Base-by-base conservation (phyloP, 345 rosid species). In the Hevea brasiliensis region DNA sequence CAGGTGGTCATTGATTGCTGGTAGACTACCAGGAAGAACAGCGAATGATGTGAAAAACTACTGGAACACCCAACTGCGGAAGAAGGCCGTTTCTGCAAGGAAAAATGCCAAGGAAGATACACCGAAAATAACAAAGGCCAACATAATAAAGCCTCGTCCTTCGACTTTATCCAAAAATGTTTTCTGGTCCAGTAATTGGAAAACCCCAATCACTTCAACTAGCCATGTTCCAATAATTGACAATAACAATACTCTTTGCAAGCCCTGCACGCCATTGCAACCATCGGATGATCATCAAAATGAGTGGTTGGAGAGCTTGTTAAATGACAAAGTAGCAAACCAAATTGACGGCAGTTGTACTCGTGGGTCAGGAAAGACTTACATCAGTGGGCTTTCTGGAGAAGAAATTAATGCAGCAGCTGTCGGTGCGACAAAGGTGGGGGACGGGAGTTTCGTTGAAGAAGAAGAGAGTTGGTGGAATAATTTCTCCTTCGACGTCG, bases 1-100 rank as follows among this genome's bases (percentile, higher is more conserved):
- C 74, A 79, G 86, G 48, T 85, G 86, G 88, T 77, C 86, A 11
- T 40, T 85, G 73, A 85, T 85, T 6, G 85, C 86, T 1, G 88
- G 88, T 7, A 79, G 86, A 62, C 72, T 85, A 12, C 84, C 89
- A 1, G 89, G 86, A 47, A 81, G 86, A 75, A 83, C 89, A 29
- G 84, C 81, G 1, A 85, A 82, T 47, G 84, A 80, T 48, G 76
- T 85, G 20, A 80, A 85, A 63, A 81, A 82, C 15, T 76, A 74
- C 21, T 81, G 84, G 81, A 79, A 81, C 51, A 64, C 77, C 3
- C 65, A 69, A 41, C 29, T 41, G 3, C 48, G 66, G 7, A 77
- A 64, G 37, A 74, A 65, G 18, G 3, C 26, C n/a, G 62, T 8
- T 20, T 18, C 74, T 47, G n/a, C 37, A 14, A n/a, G 7, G 1